Evolutionary conservation across 2,329 filamentous ascomycete genomes (phyloP).

Genomic region (Didymella sp.): DNA sequence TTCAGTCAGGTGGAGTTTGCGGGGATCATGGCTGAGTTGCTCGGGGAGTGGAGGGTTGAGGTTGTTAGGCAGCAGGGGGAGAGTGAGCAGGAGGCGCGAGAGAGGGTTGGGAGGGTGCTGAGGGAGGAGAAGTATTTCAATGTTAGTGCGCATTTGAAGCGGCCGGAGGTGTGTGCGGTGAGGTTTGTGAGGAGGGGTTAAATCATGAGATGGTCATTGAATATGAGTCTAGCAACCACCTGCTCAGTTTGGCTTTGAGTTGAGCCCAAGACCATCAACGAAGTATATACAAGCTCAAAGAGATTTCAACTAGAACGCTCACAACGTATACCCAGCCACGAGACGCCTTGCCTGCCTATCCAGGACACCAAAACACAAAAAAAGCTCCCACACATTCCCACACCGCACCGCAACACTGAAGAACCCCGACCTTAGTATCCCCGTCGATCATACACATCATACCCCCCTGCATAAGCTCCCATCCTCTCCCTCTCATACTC

Average conservation of each 20-base stretch:
- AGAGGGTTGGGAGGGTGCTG: constrained; percentile 16
- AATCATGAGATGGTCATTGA: too few relatives aligned
- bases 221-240: too few relatives aligned
- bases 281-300: too few relatives aligned
- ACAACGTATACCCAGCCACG: too few relatives aligned
- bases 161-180: constrained; percentile 16
- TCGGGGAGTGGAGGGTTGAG: constrained; percentile 26
- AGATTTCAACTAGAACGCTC: too few relatives aligned
- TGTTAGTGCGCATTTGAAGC: constrained; percentile 27
- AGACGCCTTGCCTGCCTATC: too few relatives aligned
- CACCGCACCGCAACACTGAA: too few relatives aligned
- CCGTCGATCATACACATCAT: constrained; percentile 6
- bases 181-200: constrained; percentile 10
- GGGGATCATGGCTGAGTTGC: constrained; percentile 22
- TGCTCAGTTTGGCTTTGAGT: too few relatives aligned
- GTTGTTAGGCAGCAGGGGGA: constrained; percentile 13
- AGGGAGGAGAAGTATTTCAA: constrained; percentile 25
- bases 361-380: too few relatives aligned
- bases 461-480: constrained; percentile 3
- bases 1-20: constrained; percentile 36
- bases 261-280: too few relatives aligned
- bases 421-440: too few relatives aligned
- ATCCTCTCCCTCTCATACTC: constrained; percentile 4
- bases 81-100: constrained; percentile 14
- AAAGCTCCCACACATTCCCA: too few relatives aligned